Base-by-base conservation (phyloP, 1,139 yeast genomes). In the Taphrina betulina region DNA sequence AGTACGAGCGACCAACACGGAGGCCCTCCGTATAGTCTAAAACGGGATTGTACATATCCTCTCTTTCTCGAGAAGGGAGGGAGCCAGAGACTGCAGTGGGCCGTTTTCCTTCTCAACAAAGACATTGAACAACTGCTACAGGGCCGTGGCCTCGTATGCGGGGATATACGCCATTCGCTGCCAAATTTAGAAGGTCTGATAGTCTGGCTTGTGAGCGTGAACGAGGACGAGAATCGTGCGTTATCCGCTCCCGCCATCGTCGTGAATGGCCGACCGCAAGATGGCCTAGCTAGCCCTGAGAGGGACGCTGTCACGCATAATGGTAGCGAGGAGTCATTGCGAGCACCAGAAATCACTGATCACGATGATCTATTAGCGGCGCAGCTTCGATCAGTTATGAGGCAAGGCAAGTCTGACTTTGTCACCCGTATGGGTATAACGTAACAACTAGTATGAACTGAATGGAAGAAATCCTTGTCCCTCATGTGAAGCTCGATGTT, bases 41-140 rank as follows among this genome's bases (percentile, higher is more conserved):
- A 42, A 26, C 31, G 28, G 33, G 58, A 53, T 22, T 61, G 69
- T 12, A 45, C 41, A 22, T 74, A 71, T 62, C 83, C 83, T 1
- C 63, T 79, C 44, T 79, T 80, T 73, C 70, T 75, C 26, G 72
- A 75, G 12, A 77, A 77, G 3, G 73, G 76, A 19, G 70, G 75
- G 22, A 72, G 58, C 29, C 72, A 77, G 63, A 67, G 81, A 24
- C 78, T 79, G 58, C 80, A 80, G 60, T 79, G 78, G 63, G 83
- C 76, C 0, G 69, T 78, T 5, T 71, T 73, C 48, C 66, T 80
- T 29, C 65, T 80, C 40, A 72, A 75, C 59, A 75, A 76, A 60
- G 71, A 79, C 63, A 71, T 80, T 43, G 79, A 78, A 62, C 81
- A 79, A 62, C 66, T 80, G 38, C 68, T 78, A 64, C 75, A 72